Percentiles rank a stretch among this genome's conserved stretches.
Evolutionary conservation across 371 early-diverging fungal species (phyloP).

Genomic region (Mortierella sp.): DNA sequence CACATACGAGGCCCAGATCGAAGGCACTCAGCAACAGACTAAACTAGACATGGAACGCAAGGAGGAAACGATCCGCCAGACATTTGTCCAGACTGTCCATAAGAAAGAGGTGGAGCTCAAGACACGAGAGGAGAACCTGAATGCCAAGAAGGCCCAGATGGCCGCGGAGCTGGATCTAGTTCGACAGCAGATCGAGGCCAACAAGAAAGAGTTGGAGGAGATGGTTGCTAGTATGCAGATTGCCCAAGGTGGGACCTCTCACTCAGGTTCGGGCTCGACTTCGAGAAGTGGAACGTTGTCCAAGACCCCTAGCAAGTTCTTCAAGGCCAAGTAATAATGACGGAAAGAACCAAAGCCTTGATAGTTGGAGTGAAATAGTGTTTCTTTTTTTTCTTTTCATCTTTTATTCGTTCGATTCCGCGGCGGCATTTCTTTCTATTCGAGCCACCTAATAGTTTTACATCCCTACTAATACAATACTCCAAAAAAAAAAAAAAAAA

Average conservation of each 20-base stretch:
- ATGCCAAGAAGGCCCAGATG: conserved; percentile 54
- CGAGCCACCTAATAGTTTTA: too few relatives aligned
- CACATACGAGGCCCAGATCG: conserved; percentile 67
- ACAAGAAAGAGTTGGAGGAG: conserved; percentile 9
- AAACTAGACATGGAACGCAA: conserved; percentile 72
- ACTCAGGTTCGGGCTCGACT: background rate
- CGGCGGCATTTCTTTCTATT: too few relatives aligned
- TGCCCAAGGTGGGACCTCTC: too few relatives aligned
- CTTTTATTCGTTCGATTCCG: too few relatives aligned
- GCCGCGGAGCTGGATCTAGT: conserved; percentile 62
- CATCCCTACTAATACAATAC: too few relatives aligned
- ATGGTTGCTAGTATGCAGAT: conserved; percentile 9
- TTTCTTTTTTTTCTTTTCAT: too few relatives aligned
- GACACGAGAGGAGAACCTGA: conserved; percentile 67
- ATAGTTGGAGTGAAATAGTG: too few relatives aligned
- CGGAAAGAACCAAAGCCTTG: too few relatives aligned
- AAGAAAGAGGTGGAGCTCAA: conserved; percentile 71
- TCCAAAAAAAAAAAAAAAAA: too few relatives aligned
- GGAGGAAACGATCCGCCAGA: conserved; percentile 75
- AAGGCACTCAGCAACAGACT: conserved; percentile 56
- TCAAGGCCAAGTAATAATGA: conserved; percentile 3
- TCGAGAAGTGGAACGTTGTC: background rate
- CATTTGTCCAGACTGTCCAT: conserved; percentile 73
- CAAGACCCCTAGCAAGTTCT: background rate
- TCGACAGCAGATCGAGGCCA: conserved; percentile 49